Evolutionary conservation across 768 basidiomycete species (phyloP), one percentile per base, ranked within the genome.

Genomic region (Astraeus odoratus): DNA sequence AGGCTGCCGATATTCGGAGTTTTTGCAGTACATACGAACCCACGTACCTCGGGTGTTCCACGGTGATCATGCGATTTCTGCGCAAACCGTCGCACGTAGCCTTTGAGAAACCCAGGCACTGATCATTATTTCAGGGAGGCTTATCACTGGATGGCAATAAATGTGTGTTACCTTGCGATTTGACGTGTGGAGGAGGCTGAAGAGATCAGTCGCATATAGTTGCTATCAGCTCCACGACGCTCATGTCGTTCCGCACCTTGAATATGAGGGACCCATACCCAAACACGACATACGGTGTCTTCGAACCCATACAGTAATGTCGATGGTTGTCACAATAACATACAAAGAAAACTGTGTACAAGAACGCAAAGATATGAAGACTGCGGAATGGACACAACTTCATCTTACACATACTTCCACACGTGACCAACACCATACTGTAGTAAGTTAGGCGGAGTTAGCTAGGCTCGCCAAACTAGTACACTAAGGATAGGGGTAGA

Each of bases 241-340:
- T n/a, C n/a, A 25, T 25, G 35, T 8, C 22, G 20, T 29, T 19
- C 4, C 60, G 46, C 57, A 83, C 91, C 76, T 91, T 94, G 76
- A 86, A 95, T 46, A 95, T 93, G 31, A 96, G 73, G 5, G 89
- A 92, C 9, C 92, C 92, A 54, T 96, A 96, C 24, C 91, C 91
- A 54, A 95, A 96, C 10, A 95, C 86, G 42, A 87, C 71, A 59
- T 83, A 92, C 18, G 67, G 64, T 49, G 49, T 33, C 25, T 7
- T 44, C 27, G 20, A 36, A 10, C 24, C 26, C 47, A 48, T 48
- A 6, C 39, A 19, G 22, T 13, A 16, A 38, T 15, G 20, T 24
- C 20, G 4, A 9, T 16, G 18, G 1, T 15, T 22, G 19, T 20
- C 19, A 3, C 18, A 22, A 16, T 24, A 38, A 15, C 19, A 24